Percentiles rank a stretch among this genome's conserved stretches.
Conservation (phyloP, 2,329 filamentous ascomycete species). For the Fusarium dlaminii region DNA sequence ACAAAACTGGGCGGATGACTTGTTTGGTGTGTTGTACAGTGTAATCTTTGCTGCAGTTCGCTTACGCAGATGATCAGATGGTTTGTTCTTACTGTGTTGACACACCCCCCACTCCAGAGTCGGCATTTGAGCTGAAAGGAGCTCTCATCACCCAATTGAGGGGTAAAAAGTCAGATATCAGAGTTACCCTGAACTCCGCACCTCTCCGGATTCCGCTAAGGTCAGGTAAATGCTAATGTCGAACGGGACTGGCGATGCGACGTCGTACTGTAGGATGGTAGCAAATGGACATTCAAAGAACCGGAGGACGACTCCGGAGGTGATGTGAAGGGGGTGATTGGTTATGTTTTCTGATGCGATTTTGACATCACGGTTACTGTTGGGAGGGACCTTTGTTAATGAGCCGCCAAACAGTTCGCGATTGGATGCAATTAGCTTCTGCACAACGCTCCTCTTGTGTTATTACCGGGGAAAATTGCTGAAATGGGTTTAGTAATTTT, state of each 20-base stretch:
- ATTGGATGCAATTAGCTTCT: neutral
- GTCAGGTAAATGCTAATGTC: neutral
- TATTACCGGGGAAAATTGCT: neutral
- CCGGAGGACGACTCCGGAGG: neutral
- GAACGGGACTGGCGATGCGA: neutral
- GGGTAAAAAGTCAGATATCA: neutral
- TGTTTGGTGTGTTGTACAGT: slow-evolving; percentile 5
- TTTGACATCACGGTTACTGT: neutral
- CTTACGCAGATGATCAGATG: neutral
- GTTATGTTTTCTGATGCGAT: neutral
- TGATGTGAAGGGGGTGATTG: neutral
- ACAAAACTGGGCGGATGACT: neutral
- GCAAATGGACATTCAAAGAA: neutral
- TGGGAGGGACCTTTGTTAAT: neutral
- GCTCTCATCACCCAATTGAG: neutral
- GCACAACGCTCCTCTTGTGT: neutral
- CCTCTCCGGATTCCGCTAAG: neutral
- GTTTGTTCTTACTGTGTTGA: neutral
- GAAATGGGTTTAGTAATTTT: neutral
- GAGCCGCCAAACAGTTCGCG: neutral
- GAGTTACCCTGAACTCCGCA: neutral
- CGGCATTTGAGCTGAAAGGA: neutral
- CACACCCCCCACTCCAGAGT: neutral
- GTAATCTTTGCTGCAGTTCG: neutral
- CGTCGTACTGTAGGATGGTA: neutral